Percentiles rank a stretch among this genome's conserved stretches.
Conservation (phyloP, 495 filamentous ascomycete genomes). For the Aspergillus sclerotioniger region DNA sequence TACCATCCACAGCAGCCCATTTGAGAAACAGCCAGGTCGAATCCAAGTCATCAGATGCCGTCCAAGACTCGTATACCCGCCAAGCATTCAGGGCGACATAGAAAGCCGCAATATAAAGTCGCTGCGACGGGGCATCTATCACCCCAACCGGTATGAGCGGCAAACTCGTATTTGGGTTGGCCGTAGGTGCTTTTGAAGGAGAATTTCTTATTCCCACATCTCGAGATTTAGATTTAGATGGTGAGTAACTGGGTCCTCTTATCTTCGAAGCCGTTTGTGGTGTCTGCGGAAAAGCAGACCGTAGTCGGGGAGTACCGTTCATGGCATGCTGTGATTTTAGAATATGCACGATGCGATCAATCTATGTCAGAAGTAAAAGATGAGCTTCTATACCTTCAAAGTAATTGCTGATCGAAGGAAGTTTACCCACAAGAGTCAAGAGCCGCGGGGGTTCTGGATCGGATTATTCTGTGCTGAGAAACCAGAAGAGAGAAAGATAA, state of each 20-base stretch:
- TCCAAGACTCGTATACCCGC: conserved; percentile 80
- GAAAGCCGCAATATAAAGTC: conserved; percentile 76
- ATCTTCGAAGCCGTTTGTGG: conserved; percentile 48
- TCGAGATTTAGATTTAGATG: conserved; percentile 28
- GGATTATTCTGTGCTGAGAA: no score
- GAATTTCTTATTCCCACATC: conserved; percentile 28
- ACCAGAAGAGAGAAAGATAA: no score
- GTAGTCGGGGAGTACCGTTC: conserved; percentile 70
- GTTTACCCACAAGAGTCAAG: no score
- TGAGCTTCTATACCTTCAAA: neutral
- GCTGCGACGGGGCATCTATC: conserved; percentile 84
- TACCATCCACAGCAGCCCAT: conserved; percentile 80
- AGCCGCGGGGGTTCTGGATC: no score
- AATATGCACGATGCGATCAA: conserved; percentile 12
- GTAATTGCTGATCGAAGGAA: no score
- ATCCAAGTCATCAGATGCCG: conserved; percentile 72
- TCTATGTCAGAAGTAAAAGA: conserved; percentile 7
- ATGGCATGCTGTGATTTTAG: conserved; percentile 58
- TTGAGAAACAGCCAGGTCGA: conserved; percentile 88
- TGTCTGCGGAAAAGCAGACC: conserved; percentile 68
- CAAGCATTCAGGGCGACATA: conserved; percentile 72
- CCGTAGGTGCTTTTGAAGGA: conserved; percentile 22
- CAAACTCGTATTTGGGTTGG: conserved; percentile 27
- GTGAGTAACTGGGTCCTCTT: conserved; percentile 32
- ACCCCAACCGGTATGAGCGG: conserved; percentile 74